Evolutionary conservation across 208 protist species (phyloP).

Genomic region (Jaenimonas drosophilae): DNA sequence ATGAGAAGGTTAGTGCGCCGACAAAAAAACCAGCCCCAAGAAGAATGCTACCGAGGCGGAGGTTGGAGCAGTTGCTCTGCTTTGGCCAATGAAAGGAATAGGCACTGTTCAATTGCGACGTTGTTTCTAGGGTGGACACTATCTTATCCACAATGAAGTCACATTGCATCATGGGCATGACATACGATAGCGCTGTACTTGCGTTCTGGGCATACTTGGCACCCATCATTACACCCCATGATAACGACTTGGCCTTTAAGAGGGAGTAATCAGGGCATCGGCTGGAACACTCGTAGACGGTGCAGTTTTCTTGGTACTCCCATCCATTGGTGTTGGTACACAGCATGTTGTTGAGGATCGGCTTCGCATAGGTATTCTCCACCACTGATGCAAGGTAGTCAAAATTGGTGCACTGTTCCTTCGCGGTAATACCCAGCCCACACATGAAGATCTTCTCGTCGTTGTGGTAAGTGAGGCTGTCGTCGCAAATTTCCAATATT

Average conservation of each 20-base stretch:
- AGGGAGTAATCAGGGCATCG: neutral
- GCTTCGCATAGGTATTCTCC: slow-evolving; percentile 26
- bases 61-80: slow-evolving; percentile 22
- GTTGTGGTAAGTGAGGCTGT: neutral
- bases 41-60: slow-evolving; percentile 34
- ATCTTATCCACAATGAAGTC: slow-evolving; percentile 72
- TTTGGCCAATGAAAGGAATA: neutral
- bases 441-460: slow-evolving; percentile 30
- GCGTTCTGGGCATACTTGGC: slow-evolving; percentile 29
- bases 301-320: slow-evolving; percentile 39
- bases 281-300: slow-evolving; percentile 16
- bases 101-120: slow-evolving; percentile 5
- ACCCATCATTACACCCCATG: slow-evolving; percentile 17
- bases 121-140: slow-evolving; percentile 25
- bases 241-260: slow-evolving; percentile 9
- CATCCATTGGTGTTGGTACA: slow-evolving; percentile 28
- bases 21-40: slow-evolving; percentile 63
- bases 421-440: slow-evolving; percentile 9
- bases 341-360: slow-evolving; percentile 27
- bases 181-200: slow-evolving; percentile 46
- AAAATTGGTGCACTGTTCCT: slow-evolving; percentile 19
- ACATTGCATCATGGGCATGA: slow-evolving; percentile 52
- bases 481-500: slow-evolving; percentile 6
- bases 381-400: slow-evolving; percentile 23
- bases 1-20: slow-evolving; percentile 57